Evolutionary conservation across 345 rosid species (phyloP).

Genomic region (Dipteronia dyeriana): DNA sequence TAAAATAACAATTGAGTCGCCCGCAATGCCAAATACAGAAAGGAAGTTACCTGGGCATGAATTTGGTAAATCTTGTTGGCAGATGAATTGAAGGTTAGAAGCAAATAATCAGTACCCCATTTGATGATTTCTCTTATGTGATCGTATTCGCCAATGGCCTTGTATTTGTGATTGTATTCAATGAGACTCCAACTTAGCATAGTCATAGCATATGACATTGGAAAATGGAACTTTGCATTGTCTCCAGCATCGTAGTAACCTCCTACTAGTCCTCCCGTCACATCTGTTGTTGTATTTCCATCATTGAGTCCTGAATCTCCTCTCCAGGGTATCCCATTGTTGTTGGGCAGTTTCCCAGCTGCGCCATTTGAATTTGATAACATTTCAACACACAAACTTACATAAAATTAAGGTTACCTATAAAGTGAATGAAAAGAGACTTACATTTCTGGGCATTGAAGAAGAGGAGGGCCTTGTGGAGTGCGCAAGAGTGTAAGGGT

Average conservation of each 20-base stretch:
- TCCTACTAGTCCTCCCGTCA: slow-evolving; percentile 63
- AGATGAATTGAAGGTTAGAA: slow-evolving; percentile 70
- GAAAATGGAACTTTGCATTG: slow-evolving; percentile 77
- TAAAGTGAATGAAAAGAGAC: slow-evolving; percentile 19
- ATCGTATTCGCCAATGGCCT: slow-evolving; percentile 56
- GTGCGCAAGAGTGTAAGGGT: slow-evolving; percentile 82
- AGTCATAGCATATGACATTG: slow-evolving; percentile 86
- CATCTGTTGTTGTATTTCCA: slow-evolving; percentile 45
- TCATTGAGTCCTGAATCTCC: slow-evolving; percentile 69
- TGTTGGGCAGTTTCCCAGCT: slow-evolving; percentile 83
- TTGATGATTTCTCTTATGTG: slow-evolving; percentile 68
- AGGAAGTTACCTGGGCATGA: slow-evolving; percentile 46
- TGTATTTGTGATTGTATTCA: slow-evolving; percentile 69
- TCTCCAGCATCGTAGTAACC: slow-evolving; percentile 93
- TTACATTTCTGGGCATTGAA: slow-evolving; percentile 92
- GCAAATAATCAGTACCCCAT: slow-evolving; percentile 90
- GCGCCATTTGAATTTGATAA: slow-evolving; percentile 16
- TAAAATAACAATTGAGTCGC: no score
- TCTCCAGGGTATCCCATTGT: slow-evolving; percentile 68
- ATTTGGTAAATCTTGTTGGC: slow-evolving; percentile 62
- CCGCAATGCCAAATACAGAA: no score
- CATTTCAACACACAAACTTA: not conserved
- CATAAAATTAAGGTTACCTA: no score
- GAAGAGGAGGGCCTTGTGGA: slow-evolving; percentile 77
- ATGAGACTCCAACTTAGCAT: slow-evolving; percentile 95